These are phyloP conservation scores for Rhodotorula sp. DNA, from an alignment of 1,284 basidiomycete species.

Conservation along the genomic window DNA sequence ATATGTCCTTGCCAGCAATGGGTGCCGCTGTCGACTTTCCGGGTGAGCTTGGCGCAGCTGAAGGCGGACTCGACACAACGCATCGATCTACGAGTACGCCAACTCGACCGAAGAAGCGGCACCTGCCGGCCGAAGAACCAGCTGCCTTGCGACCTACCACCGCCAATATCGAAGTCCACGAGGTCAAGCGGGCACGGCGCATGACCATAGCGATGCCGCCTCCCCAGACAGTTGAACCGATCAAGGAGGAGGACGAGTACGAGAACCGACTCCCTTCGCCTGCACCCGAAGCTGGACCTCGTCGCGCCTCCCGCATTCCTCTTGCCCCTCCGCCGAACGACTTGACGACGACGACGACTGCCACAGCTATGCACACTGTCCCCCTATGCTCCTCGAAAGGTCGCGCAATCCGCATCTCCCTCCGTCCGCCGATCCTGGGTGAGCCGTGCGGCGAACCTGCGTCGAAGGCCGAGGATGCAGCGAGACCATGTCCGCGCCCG, in stretches of 20 bases:
- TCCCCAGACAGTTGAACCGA: too few species aligned
- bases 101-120: not conserved
- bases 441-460: not conserved
- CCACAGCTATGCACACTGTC: not conserved
- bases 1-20: slow-evolving; percentile 19
- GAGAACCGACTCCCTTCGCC: not conserved
- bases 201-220: not conserved
- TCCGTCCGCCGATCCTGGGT: not conserved
- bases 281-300: not conserved
- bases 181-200: slow-evolving; percentile 1
- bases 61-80: not conserved
- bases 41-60: too few species aligned
- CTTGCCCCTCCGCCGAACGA: not conserved
- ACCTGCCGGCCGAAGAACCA: not conserved
- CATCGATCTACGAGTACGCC: slow-evolving; percentile 13
- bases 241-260: not conserved
- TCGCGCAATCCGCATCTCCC: slow-evolving; percentile 10
- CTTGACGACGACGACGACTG: not conserved
- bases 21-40: slow-evolving; percentile 23
- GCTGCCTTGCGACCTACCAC: too few species aligned
- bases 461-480: too few species aligned
- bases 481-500: not conserved
- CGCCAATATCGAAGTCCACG: not conserved
- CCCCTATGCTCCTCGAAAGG: not conserved
- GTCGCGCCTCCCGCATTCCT: slow-evolving; percentile 9